Evolutionary conservation across 2,329 filamentous ascomycete species (phyloP).

Genomic region (Talaromyces islandicus): DNA sequence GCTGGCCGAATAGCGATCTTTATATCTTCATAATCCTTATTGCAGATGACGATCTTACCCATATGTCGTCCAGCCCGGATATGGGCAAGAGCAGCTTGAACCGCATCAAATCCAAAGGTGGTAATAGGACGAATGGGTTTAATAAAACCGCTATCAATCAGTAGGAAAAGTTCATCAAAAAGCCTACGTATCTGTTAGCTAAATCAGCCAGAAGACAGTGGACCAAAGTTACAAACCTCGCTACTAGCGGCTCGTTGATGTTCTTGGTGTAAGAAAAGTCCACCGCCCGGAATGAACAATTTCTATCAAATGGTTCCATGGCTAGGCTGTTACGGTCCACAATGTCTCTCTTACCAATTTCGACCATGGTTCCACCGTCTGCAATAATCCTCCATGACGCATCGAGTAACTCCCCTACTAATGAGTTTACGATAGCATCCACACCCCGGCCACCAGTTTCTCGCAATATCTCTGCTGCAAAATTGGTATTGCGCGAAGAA

Average conservation of each 20-base stretch:
- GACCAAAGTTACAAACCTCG: neutral
- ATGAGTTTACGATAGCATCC: slow-evolving; percentile 22
- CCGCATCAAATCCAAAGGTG: neutral
- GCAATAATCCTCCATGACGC: slow-evolving; percentile 21
- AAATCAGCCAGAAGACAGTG: neutral
- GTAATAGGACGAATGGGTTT: neutral
- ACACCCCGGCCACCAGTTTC: slow-evolving; percentile 21
- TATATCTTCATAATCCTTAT: neutral
- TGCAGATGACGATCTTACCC: neutral
- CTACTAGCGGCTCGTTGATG: neutral
- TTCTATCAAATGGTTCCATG: slow-evolving; percentile 42
- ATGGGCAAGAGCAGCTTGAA: neutral
- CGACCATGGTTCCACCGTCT: slow-evolving; percentile 24
- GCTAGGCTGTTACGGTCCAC: slow-evolving; percentile 33
- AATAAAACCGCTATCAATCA: neutral
- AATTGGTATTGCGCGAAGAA: slow-evolving; percentile 3
- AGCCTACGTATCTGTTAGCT: neutral
- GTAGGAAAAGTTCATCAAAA: neutral
- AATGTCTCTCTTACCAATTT: slow-evolving; percentile 27
- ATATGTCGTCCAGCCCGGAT: neutral
- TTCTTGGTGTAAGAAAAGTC: slow-evolving; percentile 18
- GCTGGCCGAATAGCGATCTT: neutral
- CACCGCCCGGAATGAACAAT: slow-evolving; percentile 37
- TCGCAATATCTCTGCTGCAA: neutral
- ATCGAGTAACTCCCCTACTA: slow-evolving; percentile 20